Percentiles rank a stretch among this genome's conserved stretches.
Conservation (phyloP, 768 basidiomycete genomes). For the Lentinula lateritia region DNA sequence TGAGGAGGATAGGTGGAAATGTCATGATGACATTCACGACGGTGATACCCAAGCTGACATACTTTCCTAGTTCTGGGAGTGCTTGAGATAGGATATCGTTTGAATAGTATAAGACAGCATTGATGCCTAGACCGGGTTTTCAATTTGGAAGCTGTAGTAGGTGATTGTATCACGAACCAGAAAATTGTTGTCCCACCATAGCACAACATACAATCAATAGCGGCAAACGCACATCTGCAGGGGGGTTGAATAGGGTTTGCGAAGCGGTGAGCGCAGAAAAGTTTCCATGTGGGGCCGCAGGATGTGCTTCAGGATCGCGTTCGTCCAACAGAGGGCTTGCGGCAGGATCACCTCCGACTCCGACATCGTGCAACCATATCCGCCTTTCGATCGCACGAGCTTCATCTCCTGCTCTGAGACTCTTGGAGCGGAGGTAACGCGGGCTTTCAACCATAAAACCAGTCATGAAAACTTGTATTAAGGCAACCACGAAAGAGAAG, state of each 20-base stretch:
- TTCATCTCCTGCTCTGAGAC: slow-evolving; percentile 47
- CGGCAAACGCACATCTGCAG: slow-evolving; percentile 53
- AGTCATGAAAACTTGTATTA: slow-evolving; percentile 51
- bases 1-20: slow-evolving; percentile 81
- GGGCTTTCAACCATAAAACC: slow-evolving; percentile 65
- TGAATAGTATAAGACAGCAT: slow-evolving; percentile 89
- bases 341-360: slow-evolving; percentile 12
- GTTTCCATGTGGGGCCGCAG: slow-evolving; percentile 13
- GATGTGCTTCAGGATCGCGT: slow-evolving; percentile 19
- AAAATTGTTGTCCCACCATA: slow-evolving; percentile 77
- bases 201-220: slow-evolving; percentile 61
- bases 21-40: slow-evolving; percentile 80
- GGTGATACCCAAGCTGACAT: slow-evolving; percentile 81
- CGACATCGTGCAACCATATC: slow-evolving; percentile 41
- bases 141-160: not conserved
- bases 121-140: slow-evolving; percentile 49
- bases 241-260: slow-evolving; percentile 35
- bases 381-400: slow-evolving; percentile 29
- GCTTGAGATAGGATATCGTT: slow-evolving; percentile 81
- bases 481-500: slow-evolving; percentile 51
- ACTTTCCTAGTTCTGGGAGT: slow-evolving; percentile 73
- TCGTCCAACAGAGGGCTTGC: slow-evolving; percentile 16
- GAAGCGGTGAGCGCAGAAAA: slow-evolving; percentile 38
- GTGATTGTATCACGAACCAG: slow-evolving; percentile 37
- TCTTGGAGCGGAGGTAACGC: slow-evolving; percentile 44